Conservation (phyloP, 176 grass and related monocot genomes). For the Carex cristatella region DNA sequence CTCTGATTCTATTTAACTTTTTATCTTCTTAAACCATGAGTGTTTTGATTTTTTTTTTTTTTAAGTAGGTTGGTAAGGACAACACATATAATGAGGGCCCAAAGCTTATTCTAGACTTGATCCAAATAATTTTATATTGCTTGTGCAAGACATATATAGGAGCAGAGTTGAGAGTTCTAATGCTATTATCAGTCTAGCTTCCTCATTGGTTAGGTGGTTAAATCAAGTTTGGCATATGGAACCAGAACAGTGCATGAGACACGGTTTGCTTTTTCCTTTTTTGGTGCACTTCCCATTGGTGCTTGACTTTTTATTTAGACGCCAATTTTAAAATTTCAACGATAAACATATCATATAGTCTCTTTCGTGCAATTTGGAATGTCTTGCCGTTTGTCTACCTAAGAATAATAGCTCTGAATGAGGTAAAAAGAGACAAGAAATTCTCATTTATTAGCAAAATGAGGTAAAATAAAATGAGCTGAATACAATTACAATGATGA, state of each 20-base stretch:
- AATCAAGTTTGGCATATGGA: slow-evolving; percentile 6
- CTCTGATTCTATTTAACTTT: not conserved
- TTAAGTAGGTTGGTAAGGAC: not conserved
- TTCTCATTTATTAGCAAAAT: not conserved
- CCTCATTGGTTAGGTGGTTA: not conserved
- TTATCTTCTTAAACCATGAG: not conserved
- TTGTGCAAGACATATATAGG: not conserved
- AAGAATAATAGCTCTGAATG: not conserved
- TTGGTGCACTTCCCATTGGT: not conserved
- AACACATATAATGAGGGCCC: slow-evolving; percentile 1
- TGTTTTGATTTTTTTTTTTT: not conserved
- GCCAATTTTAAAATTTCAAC: not conserved
- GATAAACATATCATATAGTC: not conserved
- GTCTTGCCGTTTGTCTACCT: not conserved
- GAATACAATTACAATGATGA: not conserved
- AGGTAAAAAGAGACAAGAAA: not conserved
- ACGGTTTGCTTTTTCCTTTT: slow-evolving; percentile 3
- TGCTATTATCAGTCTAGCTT: not conserved
- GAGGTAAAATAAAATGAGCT: not conserved
- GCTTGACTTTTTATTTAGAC: not conserved
- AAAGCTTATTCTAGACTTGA: not conserved
- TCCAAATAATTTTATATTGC: not conserved
- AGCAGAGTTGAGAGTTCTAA: not conserved
- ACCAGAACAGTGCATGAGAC: not conserved
- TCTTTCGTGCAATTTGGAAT: not conserved